Evolutionary conservation across 2,329 filamentous ascomycete genomes (phyloP), one percentile per base, ranked within the genome.

Genomic region (Cercospora sp.): DNA sequence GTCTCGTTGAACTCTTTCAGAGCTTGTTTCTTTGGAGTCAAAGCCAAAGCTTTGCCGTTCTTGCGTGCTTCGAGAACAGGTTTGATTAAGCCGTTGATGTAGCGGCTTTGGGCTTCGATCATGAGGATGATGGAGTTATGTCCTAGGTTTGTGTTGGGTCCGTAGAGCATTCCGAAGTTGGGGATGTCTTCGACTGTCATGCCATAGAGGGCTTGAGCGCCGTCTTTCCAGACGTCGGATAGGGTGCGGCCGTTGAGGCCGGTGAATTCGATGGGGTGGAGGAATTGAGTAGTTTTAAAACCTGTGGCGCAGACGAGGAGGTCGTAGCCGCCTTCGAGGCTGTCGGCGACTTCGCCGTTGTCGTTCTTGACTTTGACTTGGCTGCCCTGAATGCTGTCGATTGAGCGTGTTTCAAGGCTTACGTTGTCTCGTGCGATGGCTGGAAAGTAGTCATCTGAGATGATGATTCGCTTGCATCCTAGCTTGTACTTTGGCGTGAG

Each of bases 91-190:
- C 79, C 79, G 67, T 82, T 85, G 66, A 88, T 81, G 72, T 88
- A 88, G 2, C 83, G 81, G 3, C 80, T 81, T 71, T 88, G 86
- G 2, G 85, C 82, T 73, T 88, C 86, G 69, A 88, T 87, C 86
- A 88, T 88, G n/a, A 88, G 79, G 70, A 88, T 85, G 71, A 88
- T 88, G 64, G 80, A 83, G 69, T 86, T 87, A 61, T 77, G 75
- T 10, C 76, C 86, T 0, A 79, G 74, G 63, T 84, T 85, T 1
- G 85, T 87, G 74, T 87, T 88, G 3, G 85, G 86, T 0, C 86
- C 86, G 74, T 87, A 88, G 61, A 88, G 79, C 81, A 87, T 85
- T 58, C 79, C 84, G 70, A 87, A 87, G 67, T 87, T 87, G 1
- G 85, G 85, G 60, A 87, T 78, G 5, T 79, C 79, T 63, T 85